Base-by-base conservation (phyloP, 371 early-diverging fungal genomes). In the Chytridiales sp. region DNA sequence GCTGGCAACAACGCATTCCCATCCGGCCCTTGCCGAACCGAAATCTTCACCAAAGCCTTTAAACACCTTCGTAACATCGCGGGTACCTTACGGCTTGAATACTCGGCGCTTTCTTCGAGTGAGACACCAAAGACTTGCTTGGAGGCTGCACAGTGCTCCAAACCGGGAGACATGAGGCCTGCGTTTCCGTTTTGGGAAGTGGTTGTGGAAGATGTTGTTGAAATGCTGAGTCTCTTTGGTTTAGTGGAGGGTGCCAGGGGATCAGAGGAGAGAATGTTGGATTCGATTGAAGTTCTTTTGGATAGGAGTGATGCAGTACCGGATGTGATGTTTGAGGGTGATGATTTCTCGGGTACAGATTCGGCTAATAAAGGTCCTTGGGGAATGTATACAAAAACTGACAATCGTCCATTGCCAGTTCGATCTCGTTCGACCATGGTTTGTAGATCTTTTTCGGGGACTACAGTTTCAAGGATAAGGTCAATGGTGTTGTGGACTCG, bases 391-490 rank as follows among this genome's bases (percentile, higher is more conserved):
- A 62, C 38, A 21, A 61, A 35, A 15, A 62, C 61, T 21, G 56
- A 54, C 19, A 68, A 17, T 0, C 68, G 35, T 6, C 64, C 60
- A 22, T 63, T 72, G n/a, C 73, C 73, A 1, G 73, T 67, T n/a
- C 73, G 57, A 32, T 60, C 65, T 2, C 56, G 35, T 54, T 76
- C 76, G 13, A 63, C 56, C 42, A 72, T 35, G 15, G 58, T 47
- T 40, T 72, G 71, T 19, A 73, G 57, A 44, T 76, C 73, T 29
- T 56, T 46, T 29, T 58, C 56, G 15, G 76, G 59, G 17, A 55
- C 44, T 27, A 76, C 47, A 30, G 67, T 66, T 56, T 76, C 76
- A 44, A 76, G 40, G 46, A 63, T 69, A 3, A 67, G 53, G 1
- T 21, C 32, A 40, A 68, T 27, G 21, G 58, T 50, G n/a, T 70